A percentile compares a stretch with the other conserved stretches of the same genome.
These are phyloP conservation scores for Trapa bicornis DNA, from an alignment of 345 rosid genomes.

Conservation along the genomic window DNA sequence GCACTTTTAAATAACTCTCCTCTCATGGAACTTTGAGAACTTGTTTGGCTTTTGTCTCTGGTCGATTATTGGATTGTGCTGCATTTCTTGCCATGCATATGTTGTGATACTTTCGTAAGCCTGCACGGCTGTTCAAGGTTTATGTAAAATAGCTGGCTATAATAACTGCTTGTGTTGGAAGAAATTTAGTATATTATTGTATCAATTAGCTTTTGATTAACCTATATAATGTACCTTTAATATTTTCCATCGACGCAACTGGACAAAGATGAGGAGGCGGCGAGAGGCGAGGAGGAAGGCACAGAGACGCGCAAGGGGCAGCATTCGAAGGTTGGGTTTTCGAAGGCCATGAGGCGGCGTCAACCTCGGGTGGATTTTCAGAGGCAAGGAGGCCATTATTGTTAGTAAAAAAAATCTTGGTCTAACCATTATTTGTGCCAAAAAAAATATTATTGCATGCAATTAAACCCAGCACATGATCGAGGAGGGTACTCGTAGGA, in stretches of 20 bases:
- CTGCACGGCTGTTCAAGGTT: background rate
- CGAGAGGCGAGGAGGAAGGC: too few species aligned
- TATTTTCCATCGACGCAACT: too few species aligned
- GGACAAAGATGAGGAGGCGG: too few species aligned
- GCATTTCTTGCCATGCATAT: background rate
- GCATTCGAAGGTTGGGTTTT: too few species aligned
- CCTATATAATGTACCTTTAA: too few species aligned
- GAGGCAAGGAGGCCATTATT: too few species aligned
- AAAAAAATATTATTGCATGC: background rate
- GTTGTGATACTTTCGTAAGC: background rate
- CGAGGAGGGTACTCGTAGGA: constrained; percentile 15
- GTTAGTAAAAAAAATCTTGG: too few species aligned
- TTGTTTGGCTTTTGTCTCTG: background rate
- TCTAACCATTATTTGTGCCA: background rate
- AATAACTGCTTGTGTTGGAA: background rate
- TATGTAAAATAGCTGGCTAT: constrained; percentile 2
- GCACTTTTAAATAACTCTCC: background rate
- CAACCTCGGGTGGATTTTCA: too few species aligned
- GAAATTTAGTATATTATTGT: too few species aligned
- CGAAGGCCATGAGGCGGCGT: too few species aligned
- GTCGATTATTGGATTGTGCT: constrained; percentile 1
- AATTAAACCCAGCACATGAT: background rate
- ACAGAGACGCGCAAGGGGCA: too few species aligned
- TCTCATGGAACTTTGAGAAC: background rate
- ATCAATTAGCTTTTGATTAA: too few species aligned